phyloP scores from a whole-genome alignment of 805 yeast genomes.

The Pichia occidentalis region DNA sequence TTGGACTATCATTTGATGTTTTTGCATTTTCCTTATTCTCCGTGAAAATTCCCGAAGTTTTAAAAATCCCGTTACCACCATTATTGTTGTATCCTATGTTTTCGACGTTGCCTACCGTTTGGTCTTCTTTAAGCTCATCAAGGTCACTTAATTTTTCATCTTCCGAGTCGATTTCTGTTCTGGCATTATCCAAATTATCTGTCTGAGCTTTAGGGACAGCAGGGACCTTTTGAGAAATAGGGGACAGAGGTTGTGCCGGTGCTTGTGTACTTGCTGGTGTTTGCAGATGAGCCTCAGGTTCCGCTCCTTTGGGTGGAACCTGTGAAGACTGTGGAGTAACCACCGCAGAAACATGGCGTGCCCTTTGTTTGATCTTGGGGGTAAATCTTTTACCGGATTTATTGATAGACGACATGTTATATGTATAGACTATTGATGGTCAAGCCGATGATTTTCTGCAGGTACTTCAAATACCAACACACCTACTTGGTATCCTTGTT shows the following conservation, averaged over 20 bases:
- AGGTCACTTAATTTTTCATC: conserved; percentile 8
- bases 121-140: conserved; percentile 7
- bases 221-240: conserved; percentile 1
- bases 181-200: not conserved
- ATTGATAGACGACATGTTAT: conserved; percentile 24
- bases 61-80: no score
- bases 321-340: conserved; percentile 9
- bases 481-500: no score
- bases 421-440: not conserved
- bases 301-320: not conserved
- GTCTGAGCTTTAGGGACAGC: no score
- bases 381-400: conserved; percentile 57
- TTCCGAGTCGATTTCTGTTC: conserved; percentile 1
- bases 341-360: conserved; percentile 8
- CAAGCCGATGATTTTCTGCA: not conserved
- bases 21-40: not conserved
- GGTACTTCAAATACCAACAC: no score
- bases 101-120: not conserved
- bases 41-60: no score
- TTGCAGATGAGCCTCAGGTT: not conserved
- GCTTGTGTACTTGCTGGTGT: not conserved
- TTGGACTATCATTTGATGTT: not conserved
- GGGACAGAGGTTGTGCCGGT: conserved; percentile 1
- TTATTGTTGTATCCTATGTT: no score
- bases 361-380: conserved; percentile 44